A percentile compares a stretch with the other conserved stretches of the same genome.
Evolutionary conservation across 2,329 filamentous ascomycete genomes (phyloP).

Genomic region (Ophiobolus disseminans): DNA sequence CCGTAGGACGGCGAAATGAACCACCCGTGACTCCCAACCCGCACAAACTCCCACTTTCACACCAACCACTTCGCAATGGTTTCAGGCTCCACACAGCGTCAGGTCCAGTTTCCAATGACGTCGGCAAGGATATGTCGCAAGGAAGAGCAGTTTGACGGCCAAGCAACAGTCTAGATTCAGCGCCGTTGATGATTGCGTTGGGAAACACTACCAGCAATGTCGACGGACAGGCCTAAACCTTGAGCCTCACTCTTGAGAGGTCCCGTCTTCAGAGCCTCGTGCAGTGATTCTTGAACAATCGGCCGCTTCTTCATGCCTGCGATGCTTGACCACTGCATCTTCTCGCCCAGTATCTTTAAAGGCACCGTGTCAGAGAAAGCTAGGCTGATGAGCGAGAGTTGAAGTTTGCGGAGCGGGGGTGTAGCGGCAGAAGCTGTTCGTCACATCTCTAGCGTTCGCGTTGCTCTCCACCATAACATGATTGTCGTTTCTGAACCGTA

Average conservation of each 20-base stretch:
- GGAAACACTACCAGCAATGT: conserved; percentile 16
- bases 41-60: neutral
- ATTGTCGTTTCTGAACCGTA: conserved; percentile 23
- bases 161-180: neutral
- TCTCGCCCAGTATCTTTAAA: conserved; percentile 11
- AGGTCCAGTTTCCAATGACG: neutral
- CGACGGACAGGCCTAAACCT: conserved; percentile 50
- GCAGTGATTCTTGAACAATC: conserved; percentile 12
- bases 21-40: neutral
- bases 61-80: neutral
- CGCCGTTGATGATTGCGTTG: neutral
- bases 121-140: neutral
- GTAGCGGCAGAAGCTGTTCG: conserved; percentile 24
- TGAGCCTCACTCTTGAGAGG: conserved; percentile 52
- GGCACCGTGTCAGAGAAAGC: conserved; percentile 22
- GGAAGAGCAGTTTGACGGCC: neutral
- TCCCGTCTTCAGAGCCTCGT: conserved; percentile 34
- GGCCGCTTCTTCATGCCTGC: conserved; percentile 12
- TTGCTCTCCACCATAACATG: conserved; percentile 12
- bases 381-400: conserved; percentile 8
- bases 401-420: conserved; percentile 16
- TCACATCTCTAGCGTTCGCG: conserved; percentile 1
- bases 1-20: neutral
- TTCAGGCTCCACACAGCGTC: too few species aligned
- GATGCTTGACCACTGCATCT: conserved; percentile 19